Evolutionary conservation across 78 protist species (phyloP), one percentile per base, ranked within the genome.

Genomic region (Dictyostelium discoideum): DNA sequence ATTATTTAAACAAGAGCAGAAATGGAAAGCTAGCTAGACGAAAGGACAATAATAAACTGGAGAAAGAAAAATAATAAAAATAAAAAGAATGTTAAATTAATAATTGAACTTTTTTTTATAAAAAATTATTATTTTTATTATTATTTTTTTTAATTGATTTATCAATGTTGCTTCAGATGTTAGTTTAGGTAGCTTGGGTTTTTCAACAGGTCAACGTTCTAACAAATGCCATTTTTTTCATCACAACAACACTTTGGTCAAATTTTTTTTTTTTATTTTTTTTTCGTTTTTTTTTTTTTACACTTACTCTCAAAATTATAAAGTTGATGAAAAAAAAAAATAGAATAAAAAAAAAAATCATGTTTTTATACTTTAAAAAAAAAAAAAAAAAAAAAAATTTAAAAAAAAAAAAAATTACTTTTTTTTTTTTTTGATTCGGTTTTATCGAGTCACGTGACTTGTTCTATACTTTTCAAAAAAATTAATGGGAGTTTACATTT

Each of bases 201-300:
- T 86, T 24, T 46, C 77, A 78, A 63, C 24, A 78, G 77, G 29
- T 32, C 46, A 84, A 39, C 29, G 4, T 65, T 86, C 69, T 24
- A 79, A 86, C 92, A 86, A 86, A 86, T 86, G 92, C 92, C 92
- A 69, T 86, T 78, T 20, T 86, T 86, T 46, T 86, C 92, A 86
- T 86, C 92, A 86, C 54, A 26, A 50, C 74, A 73, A 72, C 37
- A 84, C 3, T 57, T 22, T 20, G 0, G 22, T 67, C 79, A 72
- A 72, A n/a, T n/a, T n/a, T n/a, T n/a, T n/a, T n/a, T n/a, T 11
- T 13, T 26, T 29, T 29, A 26, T 26, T 72, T 29, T 72, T 72
- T 29, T 72, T 1, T 26, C 14, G 2, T 26, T 14, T 26, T 73
- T 60, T 14, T 20, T 60, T 14, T 14, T 20, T 3, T 54, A 10